phyloP scores from a whole-genome alignment of 192 early-diverging fungal genomes.

The Diversispora epigaea region DNA sequence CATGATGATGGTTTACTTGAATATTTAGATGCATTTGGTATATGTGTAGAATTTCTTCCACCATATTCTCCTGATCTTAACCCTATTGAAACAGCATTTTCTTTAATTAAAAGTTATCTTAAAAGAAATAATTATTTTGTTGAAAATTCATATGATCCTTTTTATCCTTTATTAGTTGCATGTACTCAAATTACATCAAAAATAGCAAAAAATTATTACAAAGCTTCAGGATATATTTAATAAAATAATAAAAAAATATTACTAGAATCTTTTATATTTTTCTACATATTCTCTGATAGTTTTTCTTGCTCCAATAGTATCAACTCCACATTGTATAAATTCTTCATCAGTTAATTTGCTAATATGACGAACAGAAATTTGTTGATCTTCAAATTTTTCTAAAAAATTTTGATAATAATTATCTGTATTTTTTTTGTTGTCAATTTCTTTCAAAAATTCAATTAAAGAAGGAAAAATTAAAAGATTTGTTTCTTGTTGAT shows the following conservation, averaged over 20 bases:
- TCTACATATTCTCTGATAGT: neutral
- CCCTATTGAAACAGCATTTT: constrained; percentile 12
- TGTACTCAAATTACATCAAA: constrained; percentile 6
- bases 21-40: too few relatives aligned
- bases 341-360: neutral
- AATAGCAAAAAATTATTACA: neutral
- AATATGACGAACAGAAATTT: neutral
- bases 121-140: constrained; percentile 9
- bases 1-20: too few relatives aligned
- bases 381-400: neutral
- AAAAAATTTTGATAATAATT: neutral
- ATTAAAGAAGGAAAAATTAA: neutral
- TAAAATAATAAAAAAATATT: neutral
- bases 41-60: constrained; percentile 4
- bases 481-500: neutral
- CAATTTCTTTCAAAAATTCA: neutral
- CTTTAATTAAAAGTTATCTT: constrained; percentile 12
- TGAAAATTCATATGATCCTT: neutral
- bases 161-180: constrained; percentile 11
- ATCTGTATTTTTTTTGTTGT: too few relatives aligned
- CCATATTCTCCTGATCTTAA: constrained; percentile 18
- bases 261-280: neutral
- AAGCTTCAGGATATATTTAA: neutral
- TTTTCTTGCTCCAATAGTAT: neutral
- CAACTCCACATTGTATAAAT: neutral